Base-by-base conservation (phyloP, 495 filamentous ascomycete species). In the Penicillium longicatenatum region DNA sequence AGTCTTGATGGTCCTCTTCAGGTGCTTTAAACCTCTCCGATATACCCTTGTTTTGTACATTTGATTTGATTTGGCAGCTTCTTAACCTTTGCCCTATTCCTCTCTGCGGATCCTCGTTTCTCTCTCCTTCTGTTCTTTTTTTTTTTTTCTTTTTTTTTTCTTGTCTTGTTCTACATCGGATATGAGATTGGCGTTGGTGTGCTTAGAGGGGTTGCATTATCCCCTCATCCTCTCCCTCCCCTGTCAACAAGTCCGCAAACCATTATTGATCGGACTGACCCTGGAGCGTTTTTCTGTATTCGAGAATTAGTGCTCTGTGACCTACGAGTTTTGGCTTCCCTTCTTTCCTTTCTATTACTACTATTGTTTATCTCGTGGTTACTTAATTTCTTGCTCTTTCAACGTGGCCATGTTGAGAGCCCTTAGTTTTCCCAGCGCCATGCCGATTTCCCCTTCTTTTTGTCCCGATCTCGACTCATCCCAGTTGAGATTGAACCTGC, bases 31-130 rank as follows among this genome's bases (percentile, higher is more conserved):
- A 65, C 63, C 66, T 71, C 62, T 70, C 62, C 67, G 64, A 72
- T 78, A 78, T 78, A 78, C 75, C 75, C 75, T 72, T 75, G 68
- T 64, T 73, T 65, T 78, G 75, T 78, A 76, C 66, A 73, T 78
- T 73, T 59, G 50, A 45, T 49, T 59, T 70, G 64, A 61, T 74
- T 58, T 64, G 41, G 19, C 51, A 43, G 48, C 43, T 52, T 58
- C 63, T 65, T 51, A 58, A 46, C 59, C 24, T 62, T 54, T 58
- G 50, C 39, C 19, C 30, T 59, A 58, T 53, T 43, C 63, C 55
- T 57, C 11, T 21, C 26, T 55, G 60, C 54, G 61, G 53, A 61
- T 59, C 57, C 60, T 64, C 55, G 54, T 60, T 59, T 59, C 29
- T 58, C 57, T 55, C 63, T 52, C 46, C 53, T 49, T 66, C 55